Evolutionary conservation across 371 early-diverging fungal species (phyloP).

Genomic region (Homolaphlyctis polyrhiza): DNA sequence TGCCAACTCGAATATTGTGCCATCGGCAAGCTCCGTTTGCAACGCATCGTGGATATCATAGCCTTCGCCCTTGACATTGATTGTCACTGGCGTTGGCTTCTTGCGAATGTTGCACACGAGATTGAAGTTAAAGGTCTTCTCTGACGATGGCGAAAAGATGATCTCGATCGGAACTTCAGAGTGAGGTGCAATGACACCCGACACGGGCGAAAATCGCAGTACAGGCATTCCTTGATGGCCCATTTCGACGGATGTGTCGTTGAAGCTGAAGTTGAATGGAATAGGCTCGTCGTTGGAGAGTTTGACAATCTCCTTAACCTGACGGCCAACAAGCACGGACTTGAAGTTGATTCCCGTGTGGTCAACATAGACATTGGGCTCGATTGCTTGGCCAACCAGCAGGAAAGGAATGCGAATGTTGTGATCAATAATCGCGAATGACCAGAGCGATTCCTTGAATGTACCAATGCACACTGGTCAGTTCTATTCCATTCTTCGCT

Average conservation of each 20-base stretch:
- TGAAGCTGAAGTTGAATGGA: constrained; percentile 44
- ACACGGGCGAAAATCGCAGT: constrained; percentile 32
- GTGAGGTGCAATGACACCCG: constrained; percentile 36
- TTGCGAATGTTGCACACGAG: constrained; percentile 43
- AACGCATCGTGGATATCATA: constrained; percentile 46
- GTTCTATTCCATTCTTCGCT: too few species aligned
- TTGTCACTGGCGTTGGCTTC: constrained; percentile 42
- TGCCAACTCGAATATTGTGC: constrained; percentile 24
- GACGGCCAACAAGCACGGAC: constrained; percentile 45
- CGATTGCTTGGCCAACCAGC: constrained; percentile 43
- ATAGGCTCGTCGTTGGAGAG: constrained; percentile 42
- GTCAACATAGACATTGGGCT: constrained; percentile 49
- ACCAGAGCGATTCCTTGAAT: constrained; percentile 45
- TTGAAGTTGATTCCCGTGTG: constrained; percentile 43
- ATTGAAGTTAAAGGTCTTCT: constrained; percentile 48
- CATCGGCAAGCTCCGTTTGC: constrained; percentile 36
- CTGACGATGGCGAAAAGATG: constrained; percentile 38
- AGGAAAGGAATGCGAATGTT: constrained; percentile 41
- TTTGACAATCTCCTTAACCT: constrained; percentile 39
- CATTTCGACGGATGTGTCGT: constrained; percentile 36
- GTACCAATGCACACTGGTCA: neutral
- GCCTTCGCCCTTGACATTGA: constrained; percentile 54
- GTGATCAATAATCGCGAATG: constrained; percentile 33
- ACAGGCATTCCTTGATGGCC: constrained; percentile 27
- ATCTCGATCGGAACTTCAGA: constrained; percentile 42